Base-by-base conservation (phyloP, 305 asterid species). In the Lippia alba region DNA sequence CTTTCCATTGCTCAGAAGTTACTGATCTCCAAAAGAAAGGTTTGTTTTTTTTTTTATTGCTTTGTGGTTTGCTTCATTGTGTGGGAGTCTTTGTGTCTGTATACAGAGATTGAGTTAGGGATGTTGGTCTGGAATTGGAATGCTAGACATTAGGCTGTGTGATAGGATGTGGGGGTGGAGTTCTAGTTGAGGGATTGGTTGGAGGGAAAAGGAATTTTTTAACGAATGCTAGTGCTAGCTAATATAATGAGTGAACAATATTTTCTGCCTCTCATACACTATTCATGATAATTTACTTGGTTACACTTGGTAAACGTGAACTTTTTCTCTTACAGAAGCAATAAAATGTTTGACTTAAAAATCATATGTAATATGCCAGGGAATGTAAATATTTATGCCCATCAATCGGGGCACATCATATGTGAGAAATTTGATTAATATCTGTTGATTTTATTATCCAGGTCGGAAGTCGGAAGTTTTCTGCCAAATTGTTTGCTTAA, bases 1-100 rank as follows among this genome's bases (percentile, higher is more conserved):
- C 60, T 92, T 73, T 86, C 99, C 5, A 85, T 95, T 67, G 88
- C 91, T 57, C 96, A 92, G 82, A 95, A 85, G 85, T 44, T 92
- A 40, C 48, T 83, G 85, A 78, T 83, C 56, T 84, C 94, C 60
- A 92, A 89, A 71, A 79, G 82, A 83, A 92, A 92, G 96, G 99
- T 92, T 72, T 81, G 18, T 50, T 69, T 58, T 6, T 49, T 54
- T 57, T 67, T 40, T 50, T 18, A 40, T 63, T 32, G 20, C 66
- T 75, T 75, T 3, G 45, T 39, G 40, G 34, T 63, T 16, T 8
- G 33, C 4, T 10, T 73, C 17, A 39, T 40, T 41, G 51, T 58
- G 41, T 11, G 24, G 61, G 62, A 49, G 32, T 6, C 45, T 39
- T 10, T 44, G 14, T 69, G 12, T 0, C 54, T 45, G 30, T 12